Conservation (phyloP, 352 stramenopile species). For the Phytophthora agathidicida region DNA sequence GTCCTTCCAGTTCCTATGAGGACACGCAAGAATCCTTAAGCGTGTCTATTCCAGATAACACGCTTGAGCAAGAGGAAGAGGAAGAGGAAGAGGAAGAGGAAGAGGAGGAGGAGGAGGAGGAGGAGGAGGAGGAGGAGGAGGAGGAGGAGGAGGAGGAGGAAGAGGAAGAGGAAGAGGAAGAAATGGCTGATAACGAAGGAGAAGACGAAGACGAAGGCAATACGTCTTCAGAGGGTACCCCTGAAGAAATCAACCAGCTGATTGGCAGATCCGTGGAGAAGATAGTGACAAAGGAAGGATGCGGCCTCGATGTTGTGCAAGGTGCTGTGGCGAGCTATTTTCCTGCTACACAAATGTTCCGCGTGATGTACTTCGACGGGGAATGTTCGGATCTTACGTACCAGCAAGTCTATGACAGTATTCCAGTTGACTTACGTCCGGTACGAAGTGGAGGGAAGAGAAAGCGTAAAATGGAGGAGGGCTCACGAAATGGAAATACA, state of each 20-base stretch:
- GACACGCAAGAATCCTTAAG: conserved; percentile 19
- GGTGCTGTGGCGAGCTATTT: conserved; percentile 76
- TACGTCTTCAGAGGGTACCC: conserved; percentile 9
- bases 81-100: conserved; percentile 18
- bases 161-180: conserved; percentile 29
- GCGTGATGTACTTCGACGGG: conserved; percentile 66
- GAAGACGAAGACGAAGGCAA: conserved; percentile 28
- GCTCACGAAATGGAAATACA: conserved; percentile 12
- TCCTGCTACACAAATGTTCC: conserved; percentile 77
- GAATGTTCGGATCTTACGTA: conserved; percentile 65
- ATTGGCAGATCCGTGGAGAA: conserved; percentile 54
- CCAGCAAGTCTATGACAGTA: conserved; percentile 63
- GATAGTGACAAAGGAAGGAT: conserved; percentile 35
- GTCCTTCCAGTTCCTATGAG: background rate
- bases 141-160: conserved; percentile 25
- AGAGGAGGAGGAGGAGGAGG: conserved; percentile 7
- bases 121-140: conserved; percentile 21
- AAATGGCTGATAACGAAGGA: conserved; percentile 20
- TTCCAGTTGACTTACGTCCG: conserved; percentile 42
- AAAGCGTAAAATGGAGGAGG: conserved; percentile 50
- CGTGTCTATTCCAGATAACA: conserved; percentile 23
- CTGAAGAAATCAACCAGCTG: conserved; percentile 52
- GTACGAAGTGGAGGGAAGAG: conserved; percentile 31
- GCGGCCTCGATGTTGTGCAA: conserved; percentile 38
- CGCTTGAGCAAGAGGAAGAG: conserved; percentile 8